A percentile compares a stretch with the other conserved stretches of the same genome.
phyloP scores from a whole-genome alignment of 1,284 basidiomycete genomes.

The Sanghuangporus baumii region DNA sequence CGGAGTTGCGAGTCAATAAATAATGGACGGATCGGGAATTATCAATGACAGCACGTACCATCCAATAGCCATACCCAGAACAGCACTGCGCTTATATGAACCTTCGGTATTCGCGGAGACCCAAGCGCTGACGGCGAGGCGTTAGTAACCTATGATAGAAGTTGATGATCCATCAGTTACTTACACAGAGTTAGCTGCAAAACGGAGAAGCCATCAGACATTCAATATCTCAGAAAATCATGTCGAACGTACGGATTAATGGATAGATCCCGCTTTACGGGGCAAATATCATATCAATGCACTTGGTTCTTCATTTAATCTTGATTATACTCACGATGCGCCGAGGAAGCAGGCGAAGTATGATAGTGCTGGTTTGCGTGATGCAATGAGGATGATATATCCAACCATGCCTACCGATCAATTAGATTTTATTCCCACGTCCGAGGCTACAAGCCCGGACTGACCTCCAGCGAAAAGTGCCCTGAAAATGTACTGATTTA shows the following conservation, averaged over 20 bases:
- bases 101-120: conserved; percentile 46
- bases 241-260: conserved; percentile 35
- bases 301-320: neutral
- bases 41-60: conserved; percentile 22
- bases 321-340: conserved; percentile 33
- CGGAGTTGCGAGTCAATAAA: conserved; percentile 20
- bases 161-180: conserved; percentile 18
- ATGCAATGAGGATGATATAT: conserved; percentile 45
- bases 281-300: neutral
- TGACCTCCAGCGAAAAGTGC: conserved; percentile 19
- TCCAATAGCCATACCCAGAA: conserved; percentile 34
- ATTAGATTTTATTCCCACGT: conserved; percentile 27
- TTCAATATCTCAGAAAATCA: neutral
- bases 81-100: conserved; percentile 35
- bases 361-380: conserved; percentile 37
- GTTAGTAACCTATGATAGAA: neutral
- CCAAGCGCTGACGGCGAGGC: conserved; percentile 35
- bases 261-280: conserved; percentile 40
- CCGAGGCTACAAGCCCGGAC: neutral
- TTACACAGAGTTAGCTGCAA: conserved; percentile 42
- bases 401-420: conserved; percentile 36
- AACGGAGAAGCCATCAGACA: neutral
- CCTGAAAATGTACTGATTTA: conserved; percentile 3
- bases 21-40: neutral
- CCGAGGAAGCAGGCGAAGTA: conserved; percentile 44